These are phyloP conservation scores for Naganishia vaughanmartiniae DNA, from an alignment of 768 basidiomycete genomes.

Conservation along the genomic window DNA sequence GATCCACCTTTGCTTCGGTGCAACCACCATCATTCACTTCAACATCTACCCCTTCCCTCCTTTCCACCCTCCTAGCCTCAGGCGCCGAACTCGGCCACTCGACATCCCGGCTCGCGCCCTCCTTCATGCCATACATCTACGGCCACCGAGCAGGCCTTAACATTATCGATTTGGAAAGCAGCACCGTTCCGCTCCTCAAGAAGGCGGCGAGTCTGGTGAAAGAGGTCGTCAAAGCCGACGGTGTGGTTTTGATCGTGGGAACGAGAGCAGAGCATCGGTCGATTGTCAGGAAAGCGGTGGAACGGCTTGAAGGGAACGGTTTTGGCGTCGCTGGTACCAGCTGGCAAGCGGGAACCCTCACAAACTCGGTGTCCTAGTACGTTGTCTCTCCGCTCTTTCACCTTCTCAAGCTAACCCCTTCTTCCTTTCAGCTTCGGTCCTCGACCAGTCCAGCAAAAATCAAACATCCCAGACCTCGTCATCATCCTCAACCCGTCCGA, in stretches of 20 bases:
- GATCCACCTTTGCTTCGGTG: constrained; percentile 31
- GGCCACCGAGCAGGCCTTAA: constrained; percentile 84
- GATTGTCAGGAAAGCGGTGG: constrained; percentile 72
- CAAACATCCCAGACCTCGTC: constrained; percentile 73
- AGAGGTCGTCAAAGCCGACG: constrained; percentile 73
- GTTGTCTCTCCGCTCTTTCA: constrained; percentile 24
- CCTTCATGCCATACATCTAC: constrained; percentile 90
- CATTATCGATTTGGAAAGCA: constrained; percentile 87
- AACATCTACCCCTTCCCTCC: constrained; percentile 55
- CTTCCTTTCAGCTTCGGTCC: constrained; percentile 45
- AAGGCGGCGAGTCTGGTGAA: constrained; percentile 85
- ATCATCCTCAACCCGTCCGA: constrained; percentile 85
- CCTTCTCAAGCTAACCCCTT: not conserved
- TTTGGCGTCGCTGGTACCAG: constrained; percentile 74
- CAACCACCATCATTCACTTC: constrained; percentile 34
- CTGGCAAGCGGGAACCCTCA: constrained; percentile 94
- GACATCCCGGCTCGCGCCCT: constrained; percentile 70
- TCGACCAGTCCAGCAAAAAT: constrained; percentile 41
- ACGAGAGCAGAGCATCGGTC: constrained; percentile 61
- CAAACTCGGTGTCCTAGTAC: constrained; percentile 61
- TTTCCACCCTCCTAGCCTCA: constrained; percentile 85
- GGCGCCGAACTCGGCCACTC: constrained; percentile 94
- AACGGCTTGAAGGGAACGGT: constrained; percentile 73
- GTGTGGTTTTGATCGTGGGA: constrained; percentile 85
- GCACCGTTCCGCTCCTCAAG: constrained; percentile 80